These are phyloP conservation scores for Boletus rex-veris DNA, from an alignment of 768 basidiomycete genomes.

Conservation along the genomic window DNA sequence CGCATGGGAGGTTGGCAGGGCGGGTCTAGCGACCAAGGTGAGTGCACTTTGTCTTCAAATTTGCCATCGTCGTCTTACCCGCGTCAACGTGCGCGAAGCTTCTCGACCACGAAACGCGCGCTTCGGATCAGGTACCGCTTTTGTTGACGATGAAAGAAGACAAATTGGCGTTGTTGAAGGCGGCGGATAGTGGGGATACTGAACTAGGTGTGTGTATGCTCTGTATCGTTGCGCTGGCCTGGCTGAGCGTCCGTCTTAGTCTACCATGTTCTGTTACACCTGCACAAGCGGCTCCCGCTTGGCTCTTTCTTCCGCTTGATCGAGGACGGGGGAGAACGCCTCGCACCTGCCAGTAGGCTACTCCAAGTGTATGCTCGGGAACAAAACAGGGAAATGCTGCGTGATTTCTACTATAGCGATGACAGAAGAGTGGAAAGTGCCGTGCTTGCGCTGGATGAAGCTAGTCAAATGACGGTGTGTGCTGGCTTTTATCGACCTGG, in stretches of 20 bases:
- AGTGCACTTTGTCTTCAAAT: background rate
- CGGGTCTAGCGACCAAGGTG: constrained; percentile 82
- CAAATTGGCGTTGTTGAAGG: constrained; percentile 78
- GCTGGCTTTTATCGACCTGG: background rate
- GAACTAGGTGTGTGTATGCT: constrained; percentile 67
- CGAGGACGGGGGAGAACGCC: constrained; percentile 78
- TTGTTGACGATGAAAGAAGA: constrained; percentile 94
- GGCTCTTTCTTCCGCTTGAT: constrained; percentile 94
- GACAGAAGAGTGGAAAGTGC: constrained; percentile 94
- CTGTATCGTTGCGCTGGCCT: too few species aligned
- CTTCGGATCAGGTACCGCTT: constrained; percentile 92
- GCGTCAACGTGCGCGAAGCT: constrained; percentile 44
- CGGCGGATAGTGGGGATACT: constrained; percentile 92
- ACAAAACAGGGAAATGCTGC: constrained; percentile 85
- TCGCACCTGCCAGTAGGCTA: constrained; percentile 72
- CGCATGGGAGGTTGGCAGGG: constrained; percentile 87
- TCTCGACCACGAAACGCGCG: constrained; percentile 84
- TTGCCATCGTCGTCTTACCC: background rate
- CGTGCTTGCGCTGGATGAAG: constrained; percentile 82
- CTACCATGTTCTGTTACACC: constrained; percentile 87
- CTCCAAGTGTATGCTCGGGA: constrained; percentile 89
- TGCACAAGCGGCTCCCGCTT: constrained; percentile 77
- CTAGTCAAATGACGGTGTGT: constrained; percentile 58
- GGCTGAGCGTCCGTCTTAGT: constrained; percentile 45
- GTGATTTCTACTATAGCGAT: constrained; percentile 98